Evolutionary conservation across 208 protist genomes (phyloP).

Genomic region (Histomonas meleagridis): DNA sequence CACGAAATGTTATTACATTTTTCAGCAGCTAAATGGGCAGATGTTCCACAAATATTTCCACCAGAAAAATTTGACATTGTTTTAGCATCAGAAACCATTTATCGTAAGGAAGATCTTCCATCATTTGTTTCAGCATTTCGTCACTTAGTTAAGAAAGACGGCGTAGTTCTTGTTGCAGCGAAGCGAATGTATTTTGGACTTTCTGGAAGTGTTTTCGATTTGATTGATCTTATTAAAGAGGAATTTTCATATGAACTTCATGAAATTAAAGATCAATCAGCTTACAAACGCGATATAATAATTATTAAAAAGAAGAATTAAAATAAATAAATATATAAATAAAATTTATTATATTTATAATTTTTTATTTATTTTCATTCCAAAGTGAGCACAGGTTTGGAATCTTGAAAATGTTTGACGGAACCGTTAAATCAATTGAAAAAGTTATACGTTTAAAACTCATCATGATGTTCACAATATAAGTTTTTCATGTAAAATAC

Average conservation of each 20-base stretch:
- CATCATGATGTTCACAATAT: no score
- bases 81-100: constrained; percentile 16
- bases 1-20: neutral
- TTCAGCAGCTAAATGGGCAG: neutral
- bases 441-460: no score
- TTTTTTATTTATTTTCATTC: no score
- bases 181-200: constrained; percentile 15
- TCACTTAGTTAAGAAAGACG: neutral
- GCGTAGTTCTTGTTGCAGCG: neutral
- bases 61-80: neutral
- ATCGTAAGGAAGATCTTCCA: constrained; percentile 23
- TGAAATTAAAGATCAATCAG: neutral
- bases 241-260: neutral
- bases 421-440: no score
- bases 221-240: neutral
- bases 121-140: neutral
- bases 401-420: no score
- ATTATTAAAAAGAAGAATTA: neutral
- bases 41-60: neutral
- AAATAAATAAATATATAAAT: neutral
- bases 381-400: no score
- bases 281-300: neutral
- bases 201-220: constrained; percentile 33
- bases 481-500: no score
- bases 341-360: no score